phyloP scores from a whole-genome alignment of 257 asterid species.

The Capsicum rhomboideum region DNA sequence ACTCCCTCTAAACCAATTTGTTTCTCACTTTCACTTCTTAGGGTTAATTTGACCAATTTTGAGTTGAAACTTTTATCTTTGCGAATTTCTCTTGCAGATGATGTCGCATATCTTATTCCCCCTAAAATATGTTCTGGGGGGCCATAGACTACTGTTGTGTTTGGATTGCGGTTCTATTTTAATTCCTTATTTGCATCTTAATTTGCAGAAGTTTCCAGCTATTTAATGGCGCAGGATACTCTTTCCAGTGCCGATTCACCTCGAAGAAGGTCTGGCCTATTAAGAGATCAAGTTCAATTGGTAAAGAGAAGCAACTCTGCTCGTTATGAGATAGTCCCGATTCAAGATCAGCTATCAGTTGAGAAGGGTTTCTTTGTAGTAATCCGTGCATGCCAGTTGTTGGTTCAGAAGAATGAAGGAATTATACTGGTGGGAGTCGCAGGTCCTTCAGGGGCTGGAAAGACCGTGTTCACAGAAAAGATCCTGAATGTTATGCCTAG shows the following conservation, averaged over 20 bases:
- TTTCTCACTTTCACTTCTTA: not conserved
- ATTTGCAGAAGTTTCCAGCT: not conserved
- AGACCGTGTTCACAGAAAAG: constrained; percentile 87
- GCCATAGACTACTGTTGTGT: not conserved
- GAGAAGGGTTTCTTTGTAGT: constrained; percentile 90
- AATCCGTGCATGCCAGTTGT: constrained; percentile 84
- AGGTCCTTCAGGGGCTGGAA: constrained; percentile 98
- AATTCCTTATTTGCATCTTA: not conserved
- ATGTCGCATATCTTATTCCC: not conserved
- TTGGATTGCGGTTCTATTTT: not conserved
- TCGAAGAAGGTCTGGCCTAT: constrained; percentile 65
- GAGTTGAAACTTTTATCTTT: not conserved
- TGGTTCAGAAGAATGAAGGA: constrained; percentile 90
- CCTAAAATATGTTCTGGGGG: not conserved
- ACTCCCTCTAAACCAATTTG: not conserved
- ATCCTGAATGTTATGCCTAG: constrained; percentile 79
- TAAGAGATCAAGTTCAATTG: constrained; percentile 86
- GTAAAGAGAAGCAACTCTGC: constrained; percentile 62
- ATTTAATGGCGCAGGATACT: constrained; percentile 50
- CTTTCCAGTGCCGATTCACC: constrained; percentile 62
- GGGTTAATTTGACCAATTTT: not conserved
- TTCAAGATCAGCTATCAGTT: constrained; percentile 72
- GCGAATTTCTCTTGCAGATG: not conserved
- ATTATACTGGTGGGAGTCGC: constrained; percentile 81
- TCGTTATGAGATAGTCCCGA: constrained; percentile 79